Percentiles rank a stretch among this genome's conserved stretches.
These are phyloP conservation scores for Drechslera avenae DNA, from an alignment of 2,329 filamentous ascomycete species.

Conservation along the genomic window DNA sequence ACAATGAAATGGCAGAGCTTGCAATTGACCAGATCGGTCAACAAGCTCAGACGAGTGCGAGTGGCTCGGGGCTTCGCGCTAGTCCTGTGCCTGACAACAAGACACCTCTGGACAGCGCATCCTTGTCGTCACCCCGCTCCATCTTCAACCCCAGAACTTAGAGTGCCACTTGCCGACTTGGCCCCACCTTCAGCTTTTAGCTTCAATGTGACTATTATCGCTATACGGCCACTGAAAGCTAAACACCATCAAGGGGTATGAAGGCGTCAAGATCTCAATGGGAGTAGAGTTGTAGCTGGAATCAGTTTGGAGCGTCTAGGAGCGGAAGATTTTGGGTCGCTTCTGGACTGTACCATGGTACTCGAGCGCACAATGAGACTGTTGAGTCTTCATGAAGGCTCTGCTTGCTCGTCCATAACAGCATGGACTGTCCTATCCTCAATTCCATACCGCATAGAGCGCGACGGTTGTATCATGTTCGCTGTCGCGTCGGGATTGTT, in stretches of 20 bases:
- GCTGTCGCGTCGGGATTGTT: constrained; percentile 22
- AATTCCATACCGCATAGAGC: constrained; percentile 8
- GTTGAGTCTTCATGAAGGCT: not conserved
- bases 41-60: no score
- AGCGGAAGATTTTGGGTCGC: no score
- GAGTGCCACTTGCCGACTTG: not conserved
- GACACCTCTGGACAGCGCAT: constrained; percentile 2
- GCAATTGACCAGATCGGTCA: constrained; percentile 1
- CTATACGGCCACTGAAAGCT: no score
- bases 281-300: no score
- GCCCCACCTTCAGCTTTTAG: no score
- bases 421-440: constrained; percentile 14
- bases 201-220: no score
- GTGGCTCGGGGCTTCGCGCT: constrained; percentile 1
- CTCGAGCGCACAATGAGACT: no score
- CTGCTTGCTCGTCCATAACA: not conserved
- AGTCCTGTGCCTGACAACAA: not conserved
- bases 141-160: not conserved
- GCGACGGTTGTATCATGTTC: constrained; percentile 10
- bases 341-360: no score
- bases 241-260: no score
- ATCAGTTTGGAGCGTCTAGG: no score
- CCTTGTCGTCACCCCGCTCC: constrained; percentile 11
- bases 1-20: constrained; percentile 5
- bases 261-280: no score